These are phyloP conservation scores for Kingdonia uniflora DNA, from an alignment of 164 flowering plant genomes.

Conservation along the genomic window DNA sequence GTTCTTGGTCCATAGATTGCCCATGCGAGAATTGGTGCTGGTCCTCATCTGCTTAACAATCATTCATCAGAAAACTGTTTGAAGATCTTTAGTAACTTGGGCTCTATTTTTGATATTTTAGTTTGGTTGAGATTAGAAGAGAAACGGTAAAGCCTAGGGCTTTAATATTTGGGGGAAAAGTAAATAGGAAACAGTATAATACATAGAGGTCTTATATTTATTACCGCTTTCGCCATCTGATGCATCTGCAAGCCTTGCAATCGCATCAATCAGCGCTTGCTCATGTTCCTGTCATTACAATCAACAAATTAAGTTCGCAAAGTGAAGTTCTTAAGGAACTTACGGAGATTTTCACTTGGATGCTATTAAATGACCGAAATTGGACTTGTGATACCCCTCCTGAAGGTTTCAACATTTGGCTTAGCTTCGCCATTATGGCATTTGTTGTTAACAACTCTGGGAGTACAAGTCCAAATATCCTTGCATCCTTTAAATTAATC, in stretches of 20 bases:
- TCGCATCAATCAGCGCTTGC: conserved; percentile 67
- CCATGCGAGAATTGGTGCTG: conserved; percentile 24
- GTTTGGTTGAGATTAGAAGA: background rate
- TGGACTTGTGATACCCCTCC: too few species aligned
- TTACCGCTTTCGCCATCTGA: conserved; percentile 86
- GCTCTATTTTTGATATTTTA: background rate
- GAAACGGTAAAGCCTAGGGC: too few species aligned
- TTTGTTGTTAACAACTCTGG: too few species aligned
- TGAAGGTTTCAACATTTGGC: too few species aligned
- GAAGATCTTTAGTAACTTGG: too few species aligned
- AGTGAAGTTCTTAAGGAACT: background rate
- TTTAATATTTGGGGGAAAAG: too few species aligned
- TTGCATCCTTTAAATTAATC: too few species aligned
- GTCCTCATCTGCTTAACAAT: conserved; percentile 22
- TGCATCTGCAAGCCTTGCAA: conserved; percentile 68
- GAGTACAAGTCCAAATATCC: too few species aligned
- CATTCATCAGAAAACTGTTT: too few species aligned
- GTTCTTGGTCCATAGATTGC: conserved; percentile 18
- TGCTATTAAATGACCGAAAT: too few species aligned
- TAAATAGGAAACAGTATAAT: background rate
- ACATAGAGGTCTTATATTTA: background rate
- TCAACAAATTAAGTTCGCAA: background rate
- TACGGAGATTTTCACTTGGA: too few species aligned
- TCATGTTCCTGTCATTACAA: conserved; percentile 70
- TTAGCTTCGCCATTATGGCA: too few species aligned